Base-by-base conservation (phyloP, 2,329 filamentous ascomycete species). In the Macrophomina pseudophaseolina region DNA sequence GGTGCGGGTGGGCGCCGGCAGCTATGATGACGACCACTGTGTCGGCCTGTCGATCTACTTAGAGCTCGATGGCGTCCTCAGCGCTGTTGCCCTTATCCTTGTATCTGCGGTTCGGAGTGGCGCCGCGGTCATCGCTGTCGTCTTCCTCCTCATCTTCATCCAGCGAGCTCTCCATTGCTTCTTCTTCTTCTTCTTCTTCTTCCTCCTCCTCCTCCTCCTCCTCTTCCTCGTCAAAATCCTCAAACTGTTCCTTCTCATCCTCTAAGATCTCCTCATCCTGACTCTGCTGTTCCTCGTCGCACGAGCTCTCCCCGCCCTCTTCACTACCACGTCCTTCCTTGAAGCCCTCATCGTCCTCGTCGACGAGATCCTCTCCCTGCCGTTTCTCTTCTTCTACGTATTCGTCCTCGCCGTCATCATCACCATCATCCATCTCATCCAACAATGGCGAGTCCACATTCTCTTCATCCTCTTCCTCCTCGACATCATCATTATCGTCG, bases 21-120 rank as follows among this genome's bases (percentile, higher is more conserved):
- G 23, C 23, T 2, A 23, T 23, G 1, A 23, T 23, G 23, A 23
- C 23, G 23, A 23, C 23, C 23, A 23, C 23, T 2, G 23, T 23
- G 23, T 23, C 23, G 23, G 23, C 23, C 23, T 3, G 23, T 23
- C 23, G 23, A 11, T 33, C 18, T 28, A n/a, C 6, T 64, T 23
- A 67, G 14, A 67, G 52, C 59, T 67, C 65, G 33, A 67, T 67
- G 6, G 65, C 65, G 28, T 67, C 65, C 7, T 67, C 65, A 23
- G 62, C 33, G 30, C 65, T 67, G 49, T 64, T 67, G 7, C 65
- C 65, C 49, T 44, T 35, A 28, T 58, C 42, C 48, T 54, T 28
- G 32, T 60, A 67, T n/a, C 54, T 56, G n/a, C 28, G 9, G 23
- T 23, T 52, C 44, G 35, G 33, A 3, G 56, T 48, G n/a, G 8